These are phyloP conservation scores for Alternaria longipes DNA, from an alignment of 2,329 filamentous ascomycete genomes.

Conservation along the genomic window DNA sequence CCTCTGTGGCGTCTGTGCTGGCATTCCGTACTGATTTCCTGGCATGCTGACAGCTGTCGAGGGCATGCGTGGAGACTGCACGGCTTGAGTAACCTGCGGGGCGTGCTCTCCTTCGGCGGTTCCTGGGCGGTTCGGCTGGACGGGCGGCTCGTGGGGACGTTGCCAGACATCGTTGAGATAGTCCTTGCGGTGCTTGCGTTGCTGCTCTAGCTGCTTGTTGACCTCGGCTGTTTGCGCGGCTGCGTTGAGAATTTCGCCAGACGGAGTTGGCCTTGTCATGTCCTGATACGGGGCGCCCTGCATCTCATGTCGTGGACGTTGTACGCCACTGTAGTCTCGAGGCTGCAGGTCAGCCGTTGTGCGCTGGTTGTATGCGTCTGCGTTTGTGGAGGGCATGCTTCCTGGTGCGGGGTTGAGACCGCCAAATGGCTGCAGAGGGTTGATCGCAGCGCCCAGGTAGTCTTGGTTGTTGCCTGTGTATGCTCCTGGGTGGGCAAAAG, in stretches of 20 bases:
- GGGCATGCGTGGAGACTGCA: slow-evolving; percentile 64
- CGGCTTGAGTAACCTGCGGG: slow-evolving; percentile 54
- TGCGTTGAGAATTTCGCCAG: slow-evolving; percentile 83
- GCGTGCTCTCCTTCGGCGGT: slow-evolving; percentile 51
- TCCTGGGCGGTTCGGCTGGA: slow-evolving; percentile 56
- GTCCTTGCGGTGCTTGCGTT: slow-evolving; percentile 79
- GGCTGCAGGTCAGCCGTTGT: slow-evolving; percentile 78
- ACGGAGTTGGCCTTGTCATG: slow-evolving; percentile 77
- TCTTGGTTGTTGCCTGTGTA: slow-evolving; percentile 48
- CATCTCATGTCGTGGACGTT: slow-evolving; percentile 88
- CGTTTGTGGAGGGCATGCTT: slow-evolving; percentile 75
- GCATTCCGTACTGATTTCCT: slow-evolving; percentile 65
- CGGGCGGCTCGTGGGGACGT: slow-evolving; percentile 80
- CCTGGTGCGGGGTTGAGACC: slow-evolving; percentile 72
- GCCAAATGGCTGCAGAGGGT: slow-evolving; percentile 55
- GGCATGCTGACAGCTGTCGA: slow-evolving; percentile 66
- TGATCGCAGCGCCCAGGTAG: slow-evolving; percentile 41
- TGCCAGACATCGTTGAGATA: slow-evolving; percentile 86
- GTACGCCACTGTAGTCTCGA: slow-evolving; percentile 83
- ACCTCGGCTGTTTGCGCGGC: slow-evolving; percentile 89
- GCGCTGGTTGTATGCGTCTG: slow-evolving; percentile 73
- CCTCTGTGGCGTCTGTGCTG: slow-evolving; percentile 67
- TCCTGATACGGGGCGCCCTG: slow-evolving; percentile 86
- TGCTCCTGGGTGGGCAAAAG: slow-evolving; percentile 40
- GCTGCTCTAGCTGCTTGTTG: slow-evolving; percentile 83